Evolutionary conservation across 345 rosid species (phyloP).

Genomic region (Melastoma malabathricum): DNA sequence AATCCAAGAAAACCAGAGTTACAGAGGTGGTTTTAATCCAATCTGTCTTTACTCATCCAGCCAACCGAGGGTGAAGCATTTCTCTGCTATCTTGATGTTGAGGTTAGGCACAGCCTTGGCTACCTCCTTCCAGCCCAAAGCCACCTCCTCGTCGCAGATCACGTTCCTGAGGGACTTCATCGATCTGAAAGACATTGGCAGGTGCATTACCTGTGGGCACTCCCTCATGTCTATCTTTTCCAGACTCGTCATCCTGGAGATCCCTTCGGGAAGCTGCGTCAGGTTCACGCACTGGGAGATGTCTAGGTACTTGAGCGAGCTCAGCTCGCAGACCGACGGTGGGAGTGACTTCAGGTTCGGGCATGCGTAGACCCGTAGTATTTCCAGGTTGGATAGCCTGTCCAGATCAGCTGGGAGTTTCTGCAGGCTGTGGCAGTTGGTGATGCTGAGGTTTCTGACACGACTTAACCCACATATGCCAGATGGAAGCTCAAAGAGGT

Average conservation of each 20-base stretch:
- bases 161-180: constrained; percentile 44
- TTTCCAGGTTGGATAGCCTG: constrained; percentile 29
- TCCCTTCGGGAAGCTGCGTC: constrained; percentile 42
- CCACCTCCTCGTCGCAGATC: constrained; percentile 61
- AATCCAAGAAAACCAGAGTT: too few species aligned
- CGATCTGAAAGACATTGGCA: constrained; percentile 34
- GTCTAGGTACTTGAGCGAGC: constrained; percentile 48
- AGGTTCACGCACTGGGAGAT: constrained; percentile 64
- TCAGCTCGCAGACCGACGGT: constrained; percentile 36
- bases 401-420: constrained; percentile 44
- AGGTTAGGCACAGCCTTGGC: constrained; percentile 26
- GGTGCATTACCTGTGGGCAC: constrained; percentile 24
- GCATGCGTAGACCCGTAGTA: constrained; percentile 68
- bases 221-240: constrained; percentile 96
- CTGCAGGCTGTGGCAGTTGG: constrained; percentile 66
- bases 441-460: constrained; percentile 55
- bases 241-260: constrained; percentile 36
- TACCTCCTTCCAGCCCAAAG: constrained; percentile 41
- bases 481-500: constrained; percentile 43
- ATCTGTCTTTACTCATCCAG: constrained; percentile 32
- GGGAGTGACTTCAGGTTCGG: constrained; percentile 51
- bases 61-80: constrained; percentile 53
- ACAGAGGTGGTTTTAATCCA: neutral
- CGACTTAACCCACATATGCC: constrained; percentile 35
- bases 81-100: constrained; percentile 55